A percentile compares a stretch with the other conserved stretches of the same genome.
phyloP scores from a whole-genome alignment of 2,329 filamentous ascomycete genomes.

The Celoporthe dispersa region DNA sequence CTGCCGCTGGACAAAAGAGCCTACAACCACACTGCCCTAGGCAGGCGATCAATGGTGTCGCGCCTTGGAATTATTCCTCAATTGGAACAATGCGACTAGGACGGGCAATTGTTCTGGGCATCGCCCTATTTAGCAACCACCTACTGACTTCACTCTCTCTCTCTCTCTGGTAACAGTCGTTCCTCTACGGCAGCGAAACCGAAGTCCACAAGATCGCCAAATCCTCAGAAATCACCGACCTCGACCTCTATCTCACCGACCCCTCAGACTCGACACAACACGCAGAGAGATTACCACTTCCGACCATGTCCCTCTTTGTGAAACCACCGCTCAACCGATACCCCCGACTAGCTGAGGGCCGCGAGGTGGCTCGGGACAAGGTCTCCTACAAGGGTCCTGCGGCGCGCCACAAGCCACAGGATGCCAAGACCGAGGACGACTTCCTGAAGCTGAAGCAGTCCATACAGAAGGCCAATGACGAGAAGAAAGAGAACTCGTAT shows the following conservation, averaged over 20 bases:
- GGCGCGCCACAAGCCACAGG: slow-evolving; percentile 36
- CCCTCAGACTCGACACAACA: slow-evolving; percentile 52
- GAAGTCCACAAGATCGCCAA: slow-evolving; percentile 39
- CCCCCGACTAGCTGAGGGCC: slow-evolving; percentile 31
- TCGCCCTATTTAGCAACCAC: not conserved
- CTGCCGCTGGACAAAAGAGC: slow-evolving; percentile 3
- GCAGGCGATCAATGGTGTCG: slow-evolving; percentile 1
- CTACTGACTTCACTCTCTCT: slow-evolving; percentile 18
- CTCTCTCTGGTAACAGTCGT: slow-evolving; percentile 45
- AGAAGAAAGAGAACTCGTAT: slow-evolving; percentile 52
- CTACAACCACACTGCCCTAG: not conserved
- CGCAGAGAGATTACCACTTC: slow-evolving; percentile 53
- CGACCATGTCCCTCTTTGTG: slow-evolving; percentile 56
- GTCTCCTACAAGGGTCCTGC: slow-evolving; percentile 32
- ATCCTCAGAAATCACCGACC: slow-evolving; percentile 49
- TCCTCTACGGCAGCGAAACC: slow-evolving; percentile 56
- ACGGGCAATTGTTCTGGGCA: not conserved
- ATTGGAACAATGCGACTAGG: slow-evolving; percentile 10
- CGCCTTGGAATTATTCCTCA: not conserved
- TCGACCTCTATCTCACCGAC: slow-evolving; percentile 61
- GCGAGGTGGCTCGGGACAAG: slow-evolving; percentile 28
- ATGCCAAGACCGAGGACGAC: slow-evolving; percentile 45
- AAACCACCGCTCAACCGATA: slow-evolving; percentile 39
- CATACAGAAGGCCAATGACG: slow-evolving; percentile 47
- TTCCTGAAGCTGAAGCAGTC: slow-evolving; percentile 54